Conservation (phyloP, 306 rosid genomes). For the Rosa chinensis region DNA sequence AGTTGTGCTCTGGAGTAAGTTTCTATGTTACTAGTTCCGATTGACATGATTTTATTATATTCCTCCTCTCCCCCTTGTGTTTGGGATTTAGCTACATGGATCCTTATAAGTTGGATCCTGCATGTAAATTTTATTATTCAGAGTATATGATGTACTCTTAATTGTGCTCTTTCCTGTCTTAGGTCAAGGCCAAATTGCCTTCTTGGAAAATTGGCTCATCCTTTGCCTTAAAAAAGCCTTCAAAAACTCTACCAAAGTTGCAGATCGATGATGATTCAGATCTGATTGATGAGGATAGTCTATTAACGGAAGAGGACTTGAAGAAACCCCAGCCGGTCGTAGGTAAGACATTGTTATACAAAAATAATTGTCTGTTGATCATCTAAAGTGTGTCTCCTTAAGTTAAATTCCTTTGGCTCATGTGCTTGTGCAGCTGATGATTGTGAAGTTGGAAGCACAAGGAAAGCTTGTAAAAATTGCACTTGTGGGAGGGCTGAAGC, state of each 20-base stretch:
- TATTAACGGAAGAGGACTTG: constrained; percentile 84
- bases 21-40: constrained; percentile 16
- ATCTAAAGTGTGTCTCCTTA: not conserved
- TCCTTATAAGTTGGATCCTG: not conserved
- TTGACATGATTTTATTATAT: constrained; percentile 1
- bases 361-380: not conserved
- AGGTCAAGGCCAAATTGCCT: constrained; percentile 76
- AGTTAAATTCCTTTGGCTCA: not conserved
- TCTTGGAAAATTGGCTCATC: constrained; percentile 83
- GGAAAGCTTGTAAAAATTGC: constrained; percentile 96
- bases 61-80: not conserved
- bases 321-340: constrained; percentile 63
- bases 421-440: constrained; percentile 54
- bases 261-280: constrained; percentile 75
- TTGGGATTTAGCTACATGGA: constrained; percentile 11
- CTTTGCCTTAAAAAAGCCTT: constrained; percentile 55
- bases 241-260: constrained; percentile 54
- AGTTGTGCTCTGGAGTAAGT: constrained; percentile 50
- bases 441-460: constrained; percentile 81
- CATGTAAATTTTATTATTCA: not conserved
- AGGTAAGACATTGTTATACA: constrained; percentile 38
- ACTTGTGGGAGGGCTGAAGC: constrained; percentile 89
- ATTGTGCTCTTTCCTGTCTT: constrained; percentile 20
- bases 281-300: constrained; percentile 90
- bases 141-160: constrained; percentile 14